Evolutionary conservation across 768 basidiomycete genomes (phyloP).

Genomic region (Cyclocybe aegerita): DNA sequence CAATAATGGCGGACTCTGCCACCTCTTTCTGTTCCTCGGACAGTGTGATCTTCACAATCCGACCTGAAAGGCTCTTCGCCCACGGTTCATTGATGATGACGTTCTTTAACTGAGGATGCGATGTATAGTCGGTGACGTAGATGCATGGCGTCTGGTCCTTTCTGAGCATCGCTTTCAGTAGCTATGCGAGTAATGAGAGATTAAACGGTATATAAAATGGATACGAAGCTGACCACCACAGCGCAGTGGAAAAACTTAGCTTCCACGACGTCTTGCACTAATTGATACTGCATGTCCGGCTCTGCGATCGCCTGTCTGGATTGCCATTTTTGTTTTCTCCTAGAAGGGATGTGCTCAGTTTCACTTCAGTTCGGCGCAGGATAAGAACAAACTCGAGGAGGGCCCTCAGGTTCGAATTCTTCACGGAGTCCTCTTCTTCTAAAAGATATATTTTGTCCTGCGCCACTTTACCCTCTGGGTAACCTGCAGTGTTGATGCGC

Average conservation of each 20-base stretch:
- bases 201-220: background rate
- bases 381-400: constrained; percentile 48
- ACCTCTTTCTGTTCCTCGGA: constrained; percentile 45
- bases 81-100: constrained; percentile 31
- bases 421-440: constrained; percentile 35
- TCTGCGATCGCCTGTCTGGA: constrained; percentile 23
- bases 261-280: constrained; percentile 47
- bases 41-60: constrained; percentile 51
- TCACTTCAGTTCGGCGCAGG: background rate
- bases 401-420: constrained; percentile 38
- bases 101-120: constrained; percentile 40
- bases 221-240: constrained; percentile 48
- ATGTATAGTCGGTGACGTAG: constrained; percentile 68
- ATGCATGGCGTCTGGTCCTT: constrained; percentile 34
- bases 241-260: constrained; percentile 51
- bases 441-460: constrained; percentile 44
- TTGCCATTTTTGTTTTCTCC: constrained; percentile 51
- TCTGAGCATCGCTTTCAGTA: constrained; percentile 40
- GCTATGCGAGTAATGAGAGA: constrained; percentile 28
- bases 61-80: constrained; percentile 46
- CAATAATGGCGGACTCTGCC: constrained; percentile 35
- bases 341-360: constrained; percentile 19
- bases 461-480: constrained; percentile 53
- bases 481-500: constrained; percentile 30
- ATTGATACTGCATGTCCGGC: constrained; percentile 38